phyloP scores from a whole-genome alignment of 1,139 yeast genomes.

The Pneumocystis canis region DNA sequence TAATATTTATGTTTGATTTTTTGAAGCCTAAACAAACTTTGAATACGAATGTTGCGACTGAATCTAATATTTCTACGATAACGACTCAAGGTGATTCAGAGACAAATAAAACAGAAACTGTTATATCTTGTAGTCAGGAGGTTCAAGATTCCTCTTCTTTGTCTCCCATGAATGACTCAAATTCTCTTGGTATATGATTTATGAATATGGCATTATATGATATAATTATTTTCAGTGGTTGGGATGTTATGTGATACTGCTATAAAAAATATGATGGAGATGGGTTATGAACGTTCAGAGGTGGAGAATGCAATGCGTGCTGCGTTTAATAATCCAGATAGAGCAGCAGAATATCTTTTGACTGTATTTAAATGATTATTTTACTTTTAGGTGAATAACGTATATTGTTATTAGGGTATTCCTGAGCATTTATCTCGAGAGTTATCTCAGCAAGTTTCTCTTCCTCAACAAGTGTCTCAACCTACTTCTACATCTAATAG shows the following conservation, averaged over 20 bases:
- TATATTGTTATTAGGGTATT: conserved; percentile 1
- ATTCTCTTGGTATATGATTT: conserved; percentile 22
- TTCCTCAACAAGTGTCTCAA: neutral
- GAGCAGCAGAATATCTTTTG: conserved; percentile 88
- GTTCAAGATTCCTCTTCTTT: conserved; percentile 18
- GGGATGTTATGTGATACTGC: conserved; percentile 56
- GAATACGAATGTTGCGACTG: neutral
- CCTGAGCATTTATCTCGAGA: conserved; percentile 1
- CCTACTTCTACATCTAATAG: conserved; percentile 19
- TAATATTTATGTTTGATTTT: neutral
- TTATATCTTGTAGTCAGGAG: conserved; percentile 20
- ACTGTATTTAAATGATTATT: conserved; percentile 50
- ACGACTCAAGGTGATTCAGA: conserved; percentile 21
- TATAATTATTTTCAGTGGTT: conserved; percentile 33
- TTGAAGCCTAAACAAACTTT: neutral
- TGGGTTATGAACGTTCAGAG: conserved; percentile 85
- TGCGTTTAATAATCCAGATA: conserved; percentile 92
- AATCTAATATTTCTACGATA: neutral
- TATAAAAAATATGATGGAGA: conserved; percentile 72
- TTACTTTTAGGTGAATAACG: neutral
- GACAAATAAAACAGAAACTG: conserved; percentile 13
- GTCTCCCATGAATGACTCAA: conserved; percentile 20
- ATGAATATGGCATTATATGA: conserved; percentile 21
- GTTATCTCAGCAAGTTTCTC: neutral
- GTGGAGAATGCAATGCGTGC: conserved; percentile 88